Percentiles rank a stretch among this genome's conserved stretches.
phyloP scores from a whole-genome alignment of 345 rosid genomes.

The Brassica rapa region DNA sequence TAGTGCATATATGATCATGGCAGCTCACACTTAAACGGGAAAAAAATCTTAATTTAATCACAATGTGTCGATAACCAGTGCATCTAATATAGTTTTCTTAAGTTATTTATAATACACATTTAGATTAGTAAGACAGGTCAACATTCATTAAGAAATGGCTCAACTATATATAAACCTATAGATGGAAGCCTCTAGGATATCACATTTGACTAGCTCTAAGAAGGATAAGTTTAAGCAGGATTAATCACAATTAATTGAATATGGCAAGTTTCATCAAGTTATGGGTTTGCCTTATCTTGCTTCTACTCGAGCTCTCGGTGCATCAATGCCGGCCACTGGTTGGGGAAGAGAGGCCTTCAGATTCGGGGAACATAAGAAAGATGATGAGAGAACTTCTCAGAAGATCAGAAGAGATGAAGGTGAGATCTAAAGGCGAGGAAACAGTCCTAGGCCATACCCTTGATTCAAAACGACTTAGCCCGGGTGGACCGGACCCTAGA shows the following conservation, averaged over 20 bases:
- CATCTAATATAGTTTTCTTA: not conserved
- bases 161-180: slow-evolving; percentile 42
- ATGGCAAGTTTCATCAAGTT: slow-evolving; percentile 41
- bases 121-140: slow-evolving; percentile 33
- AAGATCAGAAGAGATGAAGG: slow-evolving; percentile 38
- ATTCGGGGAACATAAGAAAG: slow-evolving; percentile 28
- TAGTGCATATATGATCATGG: slow-evolving; percentile 29
- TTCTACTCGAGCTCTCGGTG: slow-evolving; percentile 32
- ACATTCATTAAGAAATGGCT: slow-evolving; percentile 25
- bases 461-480: slow-evolving; percentile 45
- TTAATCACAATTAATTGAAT: slow-evolving; percentile 3
- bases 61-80: slow-evolving; percentile 8
- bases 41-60: not conserved
- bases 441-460: not conserved
- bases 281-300: slow-evolving; percentile 34
- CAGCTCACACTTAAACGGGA: not conserved
- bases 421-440: slow-evolving; percentile 13
- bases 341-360: slow-evolving; percentile 28
- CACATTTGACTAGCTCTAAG: slow-evolving; percentile 29
- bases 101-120: not conserved
- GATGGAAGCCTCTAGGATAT: slow-evolving; percentile 22
- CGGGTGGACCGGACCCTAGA: slow-evolving; percentile 48
- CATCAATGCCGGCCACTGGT: slow-evolving; percentile 38
- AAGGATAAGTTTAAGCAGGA: not conserved
- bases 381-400: slow-evolving; percentile 37